Evolutionary conservation across 1,284 basidiomycete genomes (phyloP).

Genomic region (Entoloma clypeatum): DNA sequence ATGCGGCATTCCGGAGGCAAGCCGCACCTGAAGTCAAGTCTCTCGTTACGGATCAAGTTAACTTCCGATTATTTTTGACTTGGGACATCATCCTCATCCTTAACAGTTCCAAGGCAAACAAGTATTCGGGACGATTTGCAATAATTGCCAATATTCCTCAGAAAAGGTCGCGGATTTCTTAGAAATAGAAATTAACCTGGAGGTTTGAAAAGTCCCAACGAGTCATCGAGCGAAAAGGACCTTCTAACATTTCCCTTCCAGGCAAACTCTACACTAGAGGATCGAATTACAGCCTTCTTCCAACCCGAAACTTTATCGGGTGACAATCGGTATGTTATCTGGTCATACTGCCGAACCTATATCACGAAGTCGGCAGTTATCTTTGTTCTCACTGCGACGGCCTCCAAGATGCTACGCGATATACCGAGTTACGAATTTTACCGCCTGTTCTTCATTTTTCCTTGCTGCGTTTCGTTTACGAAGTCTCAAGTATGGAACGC

Average conservation of each 20-base stretch:
- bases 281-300: constrained; percentile 60
- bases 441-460: constrained; percentile 89
- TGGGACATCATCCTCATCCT: constrained; percentile 2
- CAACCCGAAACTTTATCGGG: constrained; percentile 70
- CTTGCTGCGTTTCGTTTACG: constrained; percentile 85
- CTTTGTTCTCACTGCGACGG: constrained; percentile 67
- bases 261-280: constrained; percentile 71
- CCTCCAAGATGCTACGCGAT: constrained; percentile 75
- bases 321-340: constrained; percentile 65
- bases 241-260: constrained; percentile 26
- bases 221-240: not conserved
- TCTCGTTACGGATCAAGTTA: constrained; percentile 69
- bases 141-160: constrained; percentile 63
- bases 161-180: constrained; percentile 69
- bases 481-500: constrained; percentile 69
- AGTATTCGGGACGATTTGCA: constrained; percentile 75
- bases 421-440: constrained; percentile 60
- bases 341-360: constrained; percentile 1
- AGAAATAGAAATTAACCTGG: constrained; percentile 82
- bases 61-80: constrained; percentile 5
- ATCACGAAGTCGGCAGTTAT: constrained; percentile 52
- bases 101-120: constrained; percentile 80
- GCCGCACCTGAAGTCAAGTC: constrained; percentile 54
- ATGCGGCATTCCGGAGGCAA: constrained; percentile 81
- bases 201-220: constrained; percentile 39